These are phyloP conservation scores for Colletotrichum sp. DNA, from an alignment of 2,329 filamentous ascomycete species.

Conservation along the genomic window DNA sequence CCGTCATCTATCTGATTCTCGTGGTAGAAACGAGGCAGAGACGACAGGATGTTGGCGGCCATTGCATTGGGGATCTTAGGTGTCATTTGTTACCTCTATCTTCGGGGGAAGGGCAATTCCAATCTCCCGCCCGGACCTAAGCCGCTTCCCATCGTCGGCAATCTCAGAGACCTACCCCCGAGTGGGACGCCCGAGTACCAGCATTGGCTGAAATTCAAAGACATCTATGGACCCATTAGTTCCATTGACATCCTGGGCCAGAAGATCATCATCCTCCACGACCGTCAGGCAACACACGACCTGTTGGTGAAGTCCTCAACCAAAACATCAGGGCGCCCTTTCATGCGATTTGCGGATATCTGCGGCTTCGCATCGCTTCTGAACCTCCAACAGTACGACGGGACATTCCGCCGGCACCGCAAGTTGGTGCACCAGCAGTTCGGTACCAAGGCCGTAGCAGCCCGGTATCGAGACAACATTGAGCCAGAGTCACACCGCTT, in stretches of 20 bases:
- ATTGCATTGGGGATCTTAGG: neutral
- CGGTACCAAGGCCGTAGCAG: neutral
- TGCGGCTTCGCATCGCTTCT: neutral
- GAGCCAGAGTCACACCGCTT: neutral
- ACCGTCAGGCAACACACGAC: neutral
- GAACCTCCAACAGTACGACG: neutral
- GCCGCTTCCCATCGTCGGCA: slow-evolving; percentile 47
- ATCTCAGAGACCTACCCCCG: slow-evolving; percentile 47
- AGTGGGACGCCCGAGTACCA: slow-evolving; percentile 30
- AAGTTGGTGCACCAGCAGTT: neutral
- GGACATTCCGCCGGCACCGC: neutral
- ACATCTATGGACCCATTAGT: slow-evolving; percentile 32
- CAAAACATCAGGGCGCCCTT: neutral
- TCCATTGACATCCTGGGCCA: slow-evolving; percentile 41
- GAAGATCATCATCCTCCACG: slow-evolving; percentile 36
- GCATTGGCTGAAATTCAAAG: slow-evolving; percentile 39
- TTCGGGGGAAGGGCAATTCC: neutral
- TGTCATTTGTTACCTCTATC: neutral
- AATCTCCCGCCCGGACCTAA: slow-evolving; percentile 29
- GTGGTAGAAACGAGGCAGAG: neutral
- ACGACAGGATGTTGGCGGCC: neutral
- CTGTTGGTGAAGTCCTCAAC: neutral
- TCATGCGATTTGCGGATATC: neutral
- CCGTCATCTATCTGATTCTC: neutral
- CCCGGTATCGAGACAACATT: neutral